Conservation (phyloP, 2,329 filamentous ascomycete genomes). For the Alternaria arbusti region DNA sequence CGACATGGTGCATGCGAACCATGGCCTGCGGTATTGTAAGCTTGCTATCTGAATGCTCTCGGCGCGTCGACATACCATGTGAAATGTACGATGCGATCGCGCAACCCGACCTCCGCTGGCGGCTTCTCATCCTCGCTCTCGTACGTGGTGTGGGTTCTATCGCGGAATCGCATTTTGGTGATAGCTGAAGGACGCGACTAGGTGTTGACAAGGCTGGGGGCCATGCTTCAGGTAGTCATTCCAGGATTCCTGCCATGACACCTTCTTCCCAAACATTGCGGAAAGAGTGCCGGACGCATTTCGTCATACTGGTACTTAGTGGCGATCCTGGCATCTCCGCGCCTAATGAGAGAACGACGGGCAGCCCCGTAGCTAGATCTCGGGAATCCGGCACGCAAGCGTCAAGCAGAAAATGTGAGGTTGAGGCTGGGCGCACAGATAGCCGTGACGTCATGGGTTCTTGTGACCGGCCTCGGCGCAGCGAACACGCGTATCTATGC, state of each 20-base stretch:
- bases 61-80: constrained; percentile 24
- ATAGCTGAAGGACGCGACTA: not conserved
- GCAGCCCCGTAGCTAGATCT: not conserved
- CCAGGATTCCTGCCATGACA: not conserved
- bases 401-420: not conserved
- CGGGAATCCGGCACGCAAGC: constrained; percentile 5
- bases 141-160: constrained; percentile 21
- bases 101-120: constrained; percentile 24
- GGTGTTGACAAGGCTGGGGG: not conserved
- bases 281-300: constrained; percentile 3
- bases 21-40: constrained; percentile 22
- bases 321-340: not conserved
- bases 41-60: not conserved
- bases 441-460: not conserved
- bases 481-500: not conserved
- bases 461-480: not conserved
- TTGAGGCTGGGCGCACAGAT: not conserved
- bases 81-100: constrained; percentile 35
- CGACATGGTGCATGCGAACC: constrained; percentile 78
- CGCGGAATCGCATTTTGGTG: constrained; percentile 26
- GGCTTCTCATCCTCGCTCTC: constrained; percentile 21
- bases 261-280: not conserved
- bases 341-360: constrained; percentile 1
- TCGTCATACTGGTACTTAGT: constrained; percentile 8
- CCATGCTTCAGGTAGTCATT: not conserved